These are phyloP conservation scores for Metschnikowia peoriensis DNA, from an alignment of 805 yeast species.

Conservation along the genomic window DNA sequence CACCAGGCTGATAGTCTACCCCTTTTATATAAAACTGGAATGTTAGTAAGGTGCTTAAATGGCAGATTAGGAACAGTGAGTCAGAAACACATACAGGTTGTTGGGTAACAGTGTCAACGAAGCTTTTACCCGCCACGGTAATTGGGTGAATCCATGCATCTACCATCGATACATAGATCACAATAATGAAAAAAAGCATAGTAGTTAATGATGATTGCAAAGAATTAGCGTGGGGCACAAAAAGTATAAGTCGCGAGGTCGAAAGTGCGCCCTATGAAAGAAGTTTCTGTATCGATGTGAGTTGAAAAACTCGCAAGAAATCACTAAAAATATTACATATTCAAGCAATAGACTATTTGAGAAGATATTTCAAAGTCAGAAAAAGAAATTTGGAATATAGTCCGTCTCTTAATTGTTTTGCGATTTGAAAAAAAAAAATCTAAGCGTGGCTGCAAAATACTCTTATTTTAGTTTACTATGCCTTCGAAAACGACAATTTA, in stretches of 20 bases:
- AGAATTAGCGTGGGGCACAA: constrained; percentile 4
- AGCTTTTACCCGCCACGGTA: constrained; percentile 63
- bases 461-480: no score
- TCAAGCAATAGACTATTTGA: no score
- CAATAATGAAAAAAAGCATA: constrained; percentile 5
- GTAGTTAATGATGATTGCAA: not conserved
- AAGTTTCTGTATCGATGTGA: not conserved
- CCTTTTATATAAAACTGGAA: constrained; percentile 74
- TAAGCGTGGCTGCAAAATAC: no score
- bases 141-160: constrained; percentile 51
- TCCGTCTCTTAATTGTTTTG: no score
- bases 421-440: no score
- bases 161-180: not conserved
- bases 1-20: constrained; percentile 96
- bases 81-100: constrained; percentile 54
- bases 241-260: constrained; percentile 6
- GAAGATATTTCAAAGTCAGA: no score
- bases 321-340: no score
- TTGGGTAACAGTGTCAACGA: constrained; percentile 69
- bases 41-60: not conserved
- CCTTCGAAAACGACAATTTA: no score
- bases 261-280: constrained; percentile 1
- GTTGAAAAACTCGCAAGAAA: no score
- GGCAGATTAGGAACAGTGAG: not conserved
- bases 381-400: no score